Evolutionary conservation across 2,329 filamentous ascomycete genomes (phyloP).

Genomic region (Albophoma yamanashiensis): DNA sequence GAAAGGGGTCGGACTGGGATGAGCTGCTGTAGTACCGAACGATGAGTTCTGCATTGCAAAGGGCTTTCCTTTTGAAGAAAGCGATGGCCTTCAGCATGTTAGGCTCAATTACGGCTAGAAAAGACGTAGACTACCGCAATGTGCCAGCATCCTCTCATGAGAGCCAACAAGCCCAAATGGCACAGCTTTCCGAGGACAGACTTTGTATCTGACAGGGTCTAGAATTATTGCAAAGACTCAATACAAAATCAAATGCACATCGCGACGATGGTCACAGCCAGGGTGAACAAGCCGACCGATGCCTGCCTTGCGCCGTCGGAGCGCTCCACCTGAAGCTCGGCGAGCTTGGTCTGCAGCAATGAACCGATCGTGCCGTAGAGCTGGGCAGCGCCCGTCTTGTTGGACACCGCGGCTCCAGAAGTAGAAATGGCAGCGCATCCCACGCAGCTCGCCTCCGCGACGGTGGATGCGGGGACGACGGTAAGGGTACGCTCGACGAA

Average conservation of each 20-base stretch:
- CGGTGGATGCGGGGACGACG: background rate
- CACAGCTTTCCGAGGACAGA: too few species aligned
- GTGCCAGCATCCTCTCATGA: too few species aligned
- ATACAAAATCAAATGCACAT: background rate
- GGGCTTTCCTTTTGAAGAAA: too few species aligned
- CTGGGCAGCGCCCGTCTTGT: background rate
- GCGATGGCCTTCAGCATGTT: too few species aligned
- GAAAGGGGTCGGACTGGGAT: background rate
- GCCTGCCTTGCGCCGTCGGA: background rate
- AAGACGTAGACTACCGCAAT: too few species aligned
- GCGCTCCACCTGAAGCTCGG: background rate
- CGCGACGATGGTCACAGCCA: background rate
- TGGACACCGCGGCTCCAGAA: background rate
- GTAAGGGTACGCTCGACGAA: background rate
- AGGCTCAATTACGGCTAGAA: too few species aligned
- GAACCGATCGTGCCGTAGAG: background rate
- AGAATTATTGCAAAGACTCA: too few species aligned
- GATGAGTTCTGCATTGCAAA: background rate
- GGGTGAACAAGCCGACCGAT: background rate
- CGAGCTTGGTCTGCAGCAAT: background rate
- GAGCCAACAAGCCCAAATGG: too few species aligned
- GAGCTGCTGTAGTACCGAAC: background rate
- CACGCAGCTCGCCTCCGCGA: background rate
- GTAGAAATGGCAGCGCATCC: background rate
- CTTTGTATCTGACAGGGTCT: too few species aligned